Base-by-base conservation (phyloP, 345 rosid genomes). In the Erysimum cheiranthoides region DNA sequence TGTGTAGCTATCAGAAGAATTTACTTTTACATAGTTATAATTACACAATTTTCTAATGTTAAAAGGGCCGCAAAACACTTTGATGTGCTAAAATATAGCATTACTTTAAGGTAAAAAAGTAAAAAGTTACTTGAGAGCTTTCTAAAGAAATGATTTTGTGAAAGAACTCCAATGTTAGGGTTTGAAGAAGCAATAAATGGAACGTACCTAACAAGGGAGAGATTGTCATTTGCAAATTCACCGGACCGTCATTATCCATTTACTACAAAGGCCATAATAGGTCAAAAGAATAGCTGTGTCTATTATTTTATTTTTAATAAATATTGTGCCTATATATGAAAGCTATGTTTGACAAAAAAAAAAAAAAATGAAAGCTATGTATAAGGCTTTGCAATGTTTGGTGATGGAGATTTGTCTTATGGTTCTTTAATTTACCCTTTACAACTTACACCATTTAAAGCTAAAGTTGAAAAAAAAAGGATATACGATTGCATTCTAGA, bases 271-370 rank as follows among this genome's bases (percentile, higher is more conserved):
- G 17, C 18, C 16, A 54, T 54, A 28, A 39, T 53, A 28, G 28
- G 61, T 68, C 71, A 35, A 66, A 66, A 21, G 71, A 35, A 66
- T 34, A 49, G 35, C 71, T 18, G 45, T 38, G n/a, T 39, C 61
- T 53, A 28, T 38, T 53, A 46, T 5, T 50, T 32, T 2, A 10
- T 2, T 12, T 46, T 4, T 2, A 18, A 66, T 31, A 35, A 50
- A 50, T 10, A 50, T 3, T 66, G 12, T 31, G 46, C 46, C 51
- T 54, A 40, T 16, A 52, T 43, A 6, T 34, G 10, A 40, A 54
- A 68, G 40, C 40, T 52, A 67, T 51, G 25, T 9, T n/a, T n/a
- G n/a, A n/a, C n/a, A n/a, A n/a, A n/a, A n/a, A n/a, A n/a, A n/a
- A n/a, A n/a, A n/a, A n/a, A n/a, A n/a, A n/a, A 6, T 34, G 10